Evolutionary conservation across 2,329 filamentous ascomycete genomes (phyloP), one percentile per base, ranked within the genome.

Genomic region (Didymella sp.): DNA sequence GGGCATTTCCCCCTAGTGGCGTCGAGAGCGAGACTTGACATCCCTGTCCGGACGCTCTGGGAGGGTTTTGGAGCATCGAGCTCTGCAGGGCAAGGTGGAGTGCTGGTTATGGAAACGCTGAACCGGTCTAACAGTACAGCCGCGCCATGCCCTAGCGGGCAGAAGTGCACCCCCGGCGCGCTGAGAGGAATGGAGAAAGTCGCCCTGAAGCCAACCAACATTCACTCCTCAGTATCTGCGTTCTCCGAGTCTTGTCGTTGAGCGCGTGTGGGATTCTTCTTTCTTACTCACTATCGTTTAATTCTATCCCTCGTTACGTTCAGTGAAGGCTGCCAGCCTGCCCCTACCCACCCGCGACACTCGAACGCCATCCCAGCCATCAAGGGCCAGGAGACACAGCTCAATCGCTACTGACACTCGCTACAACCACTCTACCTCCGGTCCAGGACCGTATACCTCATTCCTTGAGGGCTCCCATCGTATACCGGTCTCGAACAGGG

Each of bases 231-330:
- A 49, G 48, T 52, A 56, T 47, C 57, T 44, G 46, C 41, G 37
- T 44, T 49, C 46, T 43, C 48, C 47, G 51, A 51, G 51, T 28
- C 43, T 47, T 57, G 41, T 60, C 48, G 59, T 59, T 56, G 56
- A 49, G 57, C 15, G 37, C 19, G 33, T 40, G 44, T 68, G 15
- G 37, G 42, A 54, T 64, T 64, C 51, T 54, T 61, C 67, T 63
- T 70, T 66, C 60, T 67, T 59, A 55, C 24, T 6, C 59, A 66
- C 66, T 60, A 55, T 68, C 66, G 67, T 69, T 69, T 69, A 67
- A 61, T 63, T 62, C 49, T 41, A 40, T 50, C 64, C 44, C 58
- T 68, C 64, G 65, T 66, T 69, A 40, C 35, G 4, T 46, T 25
- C n/a, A 35, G 54, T 52, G 30, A 52, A 57, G 38, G 28, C 48